Base-by-base conservation (phyloP, 2,329 filamentous ascomycete genomes). In the Colletotrichum graminicola region DNA sequence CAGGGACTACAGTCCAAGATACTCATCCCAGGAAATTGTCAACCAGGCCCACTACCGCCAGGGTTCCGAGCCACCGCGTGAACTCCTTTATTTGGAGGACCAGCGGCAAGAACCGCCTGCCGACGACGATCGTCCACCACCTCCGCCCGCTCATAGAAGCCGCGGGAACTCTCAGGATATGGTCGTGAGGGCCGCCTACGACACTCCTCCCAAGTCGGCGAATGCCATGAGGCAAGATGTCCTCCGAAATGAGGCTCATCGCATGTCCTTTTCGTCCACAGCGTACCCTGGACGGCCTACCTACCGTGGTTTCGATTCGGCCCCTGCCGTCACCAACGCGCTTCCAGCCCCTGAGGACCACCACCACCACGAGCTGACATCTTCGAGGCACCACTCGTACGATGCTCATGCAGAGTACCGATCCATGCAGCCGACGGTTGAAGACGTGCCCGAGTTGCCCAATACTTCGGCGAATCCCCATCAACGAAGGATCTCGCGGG, bases 401-500 rank as follows among this genome's bases (percentile, higher is more conserved):
- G 87, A 90, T 72, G 77, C 79, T 36, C 86, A 86, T 64, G 76
- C 79, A 47, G 84, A 84, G 51, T 81, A 83, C 75, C 83, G 84
- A 69, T 84, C 86, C 0, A 86, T 89, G 87, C 89, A 90, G 75
- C 88, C 87, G 3, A 91, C 87, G 8, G 89, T 90, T 7, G 90
- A 92, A 76, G 90, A 92, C 73, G 88, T 86, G 7, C 89, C 90
- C 5, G 89, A 90, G 60, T 86, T 87, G 1, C 82, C 84, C 1
- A 76, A 77, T 3, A 74, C 76, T 3, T 64, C 76, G 1, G 64
- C 71, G 12, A 70, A 76, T n/a, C 76, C 74, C 7, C 75, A 77
- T 1, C 76, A 74, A 56, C 76, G 78, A 51, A 76, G 77, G 23
- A 73, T 72, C 7, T 77, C 76, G 1, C 77, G 76, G 26, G 73